Base-by-base conservation (phyloP, 2,329 filamentous ascomycete species). In the Helminthosporium solani region DNA sequence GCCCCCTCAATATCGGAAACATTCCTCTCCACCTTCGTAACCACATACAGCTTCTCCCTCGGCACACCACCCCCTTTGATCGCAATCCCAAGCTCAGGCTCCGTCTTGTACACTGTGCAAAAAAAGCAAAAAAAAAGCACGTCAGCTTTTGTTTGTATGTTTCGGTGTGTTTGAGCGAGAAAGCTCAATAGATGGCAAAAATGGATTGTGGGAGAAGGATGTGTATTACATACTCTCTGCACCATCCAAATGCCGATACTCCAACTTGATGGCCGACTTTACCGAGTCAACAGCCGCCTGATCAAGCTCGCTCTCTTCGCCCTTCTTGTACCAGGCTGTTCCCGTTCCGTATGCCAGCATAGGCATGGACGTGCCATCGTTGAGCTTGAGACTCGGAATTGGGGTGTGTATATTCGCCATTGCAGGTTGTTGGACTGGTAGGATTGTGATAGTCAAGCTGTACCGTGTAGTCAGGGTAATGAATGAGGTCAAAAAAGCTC, bases 331-430 rank as follows among this genome's bases (percentile, higher is more conserved):
- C 70, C 75, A 84, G 19, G 86, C 85, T 0, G 86, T 88, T 33
- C 87, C 87, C 3, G 87, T 80, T 19, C 87, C 87, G 58, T 87
- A 90, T 33, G 77, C 84, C 15, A 90, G 73, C 75, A 87, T 78
- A 9, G 87, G 87, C 42, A 91, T 87, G 47, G 82, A 78, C 50
- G 82, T 81, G 50, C 86, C 87, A 73, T 91, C 85, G 56, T 87
- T 88, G 46, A 91, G 76, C 72, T 85, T 87, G 44, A 90, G 68
- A 44, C 69, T 74, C 1, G 84, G 84, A 31, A 79, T 85, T 1
- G 71, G 72, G 4, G 69, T 64, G 48, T 72, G 50, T 21, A 74
- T 68, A 16, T 73, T 66, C n/a, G 72, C 70, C 72, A 75, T 75
- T 23, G 36, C 47, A n/a, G 35, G 42, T 25, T 14, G 15, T 33